phyloP scores from a whole-genome alignment of 768 basidiomycete genomes.

The Tricholoma furcatifolium region DNA sequence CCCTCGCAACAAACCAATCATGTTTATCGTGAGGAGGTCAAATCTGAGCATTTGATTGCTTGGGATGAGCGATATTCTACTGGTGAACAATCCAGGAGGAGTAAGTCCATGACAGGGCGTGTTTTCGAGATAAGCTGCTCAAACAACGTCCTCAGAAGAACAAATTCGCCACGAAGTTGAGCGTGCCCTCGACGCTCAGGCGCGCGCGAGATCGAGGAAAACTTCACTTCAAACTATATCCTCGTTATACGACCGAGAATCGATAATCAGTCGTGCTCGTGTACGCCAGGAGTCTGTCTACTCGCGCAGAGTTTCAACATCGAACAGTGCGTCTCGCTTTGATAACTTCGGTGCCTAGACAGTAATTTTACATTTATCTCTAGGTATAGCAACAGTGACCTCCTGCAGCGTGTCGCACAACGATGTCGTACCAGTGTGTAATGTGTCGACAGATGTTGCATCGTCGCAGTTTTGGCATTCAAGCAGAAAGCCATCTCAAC shows the following conservation, averaged over 20 bases:
- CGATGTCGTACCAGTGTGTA: too few relatives aligned
- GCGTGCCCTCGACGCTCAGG: constrained; percentile 6
- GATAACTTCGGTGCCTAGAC: background rate
- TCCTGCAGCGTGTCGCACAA: background rate
- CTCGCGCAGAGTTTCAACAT: background rate
- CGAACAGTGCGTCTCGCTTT: background rate
- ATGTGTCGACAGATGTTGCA: too few relatives aligned
- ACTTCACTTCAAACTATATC: background rate
- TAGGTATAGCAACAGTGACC: background rate
- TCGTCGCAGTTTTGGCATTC: background rate
- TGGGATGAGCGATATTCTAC: constrained; percentile 4
- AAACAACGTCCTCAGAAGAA: constrained; percentile 1
- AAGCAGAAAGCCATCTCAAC: background rate
- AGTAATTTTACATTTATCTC: background rate
- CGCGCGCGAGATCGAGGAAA: constrained; percentile 6
- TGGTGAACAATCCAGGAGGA: constrained; percentile 2
- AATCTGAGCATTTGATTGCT: constrained; percentile 8
- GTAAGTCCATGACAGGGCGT: constrained; percentile 2
- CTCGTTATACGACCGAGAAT: background rate
- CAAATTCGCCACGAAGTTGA: constrained; percentile 11
- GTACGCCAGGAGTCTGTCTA: background rate
- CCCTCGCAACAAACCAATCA: too few relatives aligned
- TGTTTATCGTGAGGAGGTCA: background rate
- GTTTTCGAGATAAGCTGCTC: background rate
- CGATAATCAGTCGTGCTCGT: background rate